phyloP scores from a whole-genome alignment of 2,329 filamentous ascomycete species.

The Fusarium zealandicum region DNA sequence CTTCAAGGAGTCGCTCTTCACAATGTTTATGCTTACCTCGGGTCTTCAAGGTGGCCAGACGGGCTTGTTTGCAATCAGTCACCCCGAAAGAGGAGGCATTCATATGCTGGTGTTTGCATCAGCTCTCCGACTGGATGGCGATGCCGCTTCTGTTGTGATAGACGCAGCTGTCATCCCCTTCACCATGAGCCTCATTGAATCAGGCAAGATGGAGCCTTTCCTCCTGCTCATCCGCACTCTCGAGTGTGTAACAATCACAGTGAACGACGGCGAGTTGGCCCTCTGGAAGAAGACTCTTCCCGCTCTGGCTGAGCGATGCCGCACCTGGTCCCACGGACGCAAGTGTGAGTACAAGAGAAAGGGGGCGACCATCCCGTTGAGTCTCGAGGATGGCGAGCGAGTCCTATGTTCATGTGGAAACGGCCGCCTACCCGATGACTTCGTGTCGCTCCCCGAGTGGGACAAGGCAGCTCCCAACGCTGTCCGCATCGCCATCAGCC shows the following conservation, averaged over 20 bases:
- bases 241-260: conserved; percentile 50
- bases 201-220: conserved; percentile 47
- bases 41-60: conserved; percentile 56
- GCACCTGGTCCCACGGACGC: conserved; percentile 54
- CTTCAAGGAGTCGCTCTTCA: conserved; percentile 58
- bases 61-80: conserved; percentile 52
- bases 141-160: conserved; percentile 51
- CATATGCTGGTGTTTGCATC: conserved; percentile 53
- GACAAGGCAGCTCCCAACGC: conserved; percentile 51
- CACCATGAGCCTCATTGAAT: conserved; percentile 46
- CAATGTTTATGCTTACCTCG: conserved; percentile 55
- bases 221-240: conserved; percentile 48
- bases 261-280: conserved; percentile 64
- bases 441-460: conserved; percentile 52
- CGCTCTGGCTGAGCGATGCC: conserved; percentile 55
- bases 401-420: conserved; percentile 56
- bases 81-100: conserved; percentile 47
- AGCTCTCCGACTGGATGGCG: conserved; percentile 53
- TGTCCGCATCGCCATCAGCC: conserved; percentile 66
- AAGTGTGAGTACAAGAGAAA: conserved; percentile 53
- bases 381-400: conserved; percentile 44
- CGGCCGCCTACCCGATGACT: conserved; percentile 52
- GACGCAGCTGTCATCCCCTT: conserved; percentile 58
- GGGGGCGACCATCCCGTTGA: conserved; percentile 50
- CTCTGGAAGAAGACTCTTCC: conserved; percentile 57